Conservation (phyloP, 2,329 filamentous ascomycete species). For the Colletotrichum sp. region DNA sequence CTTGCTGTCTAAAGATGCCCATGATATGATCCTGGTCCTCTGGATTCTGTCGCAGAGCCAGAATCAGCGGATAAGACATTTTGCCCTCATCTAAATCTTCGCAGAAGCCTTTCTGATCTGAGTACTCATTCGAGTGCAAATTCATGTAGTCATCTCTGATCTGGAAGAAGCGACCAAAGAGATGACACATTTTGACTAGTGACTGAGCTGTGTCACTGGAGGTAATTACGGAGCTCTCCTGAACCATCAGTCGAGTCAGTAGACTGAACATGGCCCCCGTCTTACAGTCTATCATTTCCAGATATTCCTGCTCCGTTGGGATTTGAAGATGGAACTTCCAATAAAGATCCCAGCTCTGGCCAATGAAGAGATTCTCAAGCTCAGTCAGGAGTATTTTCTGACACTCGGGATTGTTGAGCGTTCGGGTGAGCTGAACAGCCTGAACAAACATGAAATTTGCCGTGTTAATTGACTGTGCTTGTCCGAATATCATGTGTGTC, state of each 20-base stretch:
- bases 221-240: background rate
- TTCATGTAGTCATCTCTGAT: slow-evolving; percentile 39
- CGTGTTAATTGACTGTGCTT: slow-evolving; percentile 39
- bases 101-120: slow-evolving; percentile 41
- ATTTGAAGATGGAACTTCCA: slow-evolving; percentile 26
- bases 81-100: slow-evolving; percentile 49
- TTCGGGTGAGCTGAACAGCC: slow-evolving; percentile 24
- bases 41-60: background rate
- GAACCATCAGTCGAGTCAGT: slow-evolving; percentile 20
- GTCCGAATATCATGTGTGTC: slow-evolving; percentile 39
- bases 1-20: background rate
- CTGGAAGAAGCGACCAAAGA: slow-evolving; percentile 35
- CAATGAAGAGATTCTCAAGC: slow-evolving; percentile 25
- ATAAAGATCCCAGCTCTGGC: slow-evolving; percentile 32
- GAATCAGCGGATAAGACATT: slow-evolving; percentile 38
- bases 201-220: background rate
- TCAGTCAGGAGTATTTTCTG: slow-evolving; percentile 27
- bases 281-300: slow-evolving; percentile 31
- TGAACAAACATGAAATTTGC: slow-evolving; percentile 33
- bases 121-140: slow-evolving; percentile 33
- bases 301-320: slow-evolving; percentile 29
- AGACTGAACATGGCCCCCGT: slow-evolving; percentile 28
- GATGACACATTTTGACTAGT: background rate
- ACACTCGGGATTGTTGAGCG: slow-evolving; percentile 20
- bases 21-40: background rate